Evolutionary conservation across 495 filamentous ascomycete species (phyloP).

Genomic region (Rhypophila decipiens): DNA sequence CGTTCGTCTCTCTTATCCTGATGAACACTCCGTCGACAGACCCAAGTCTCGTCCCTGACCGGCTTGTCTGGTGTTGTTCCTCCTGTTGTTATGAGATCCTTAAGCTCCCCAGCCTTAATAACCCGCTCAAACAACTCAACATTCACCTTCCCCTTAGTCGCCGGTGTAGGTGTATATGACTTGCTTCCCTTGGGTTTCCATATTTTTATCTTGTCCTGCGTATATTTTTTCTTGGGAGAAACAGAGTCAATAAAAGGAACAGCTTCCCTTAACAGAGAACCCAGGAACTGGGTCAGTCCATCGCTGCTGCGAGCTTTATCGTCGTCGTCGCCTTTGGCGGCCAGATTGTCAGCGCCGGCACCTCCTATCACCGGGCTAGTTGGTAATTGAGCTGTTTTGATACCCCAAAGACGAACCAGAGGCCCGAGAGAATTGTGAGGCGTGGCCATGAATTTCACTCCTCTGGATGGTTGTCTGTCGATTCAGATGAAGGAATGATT

Average conservation of each 20-base stretch:
- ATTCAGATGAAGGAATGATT: too few species aligned
- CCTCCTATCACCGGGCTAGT: too few species aligned
- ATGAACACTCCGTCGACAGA: slow-evolving; percentile 59
- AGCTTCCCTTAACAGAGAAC: slow-evolving; percentile 47
- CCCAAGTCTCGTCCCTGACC: slow-evolving; percentile 45
- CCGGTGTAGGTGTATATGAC: slow-evolving; percentile 16
- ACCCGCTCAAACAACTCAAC: not conserved
- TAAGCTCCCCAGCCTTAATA: not conserved
- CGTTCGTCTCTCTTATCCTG: slow-evolving; percentile 44
- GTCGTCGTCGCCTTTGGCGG: too few species aligned
- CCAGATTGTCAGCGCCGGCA: too few species aligned
- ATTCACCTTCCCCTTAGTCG: too few species aligned
- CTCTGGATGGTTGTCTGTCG: too few species aligned
- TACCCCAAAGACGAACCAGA: too few species aligned
- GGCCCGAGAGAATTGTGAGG: too few species aligned
- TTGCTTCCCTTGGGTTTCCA: slow-evolving; percentile 42
- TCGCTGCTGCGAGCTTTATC: too few species aligned
- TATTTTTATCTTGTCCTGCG: slow-evolving; percentile 7
- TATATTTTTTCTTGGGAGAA: not conserved
- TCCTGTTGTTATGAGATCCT: not conserved
- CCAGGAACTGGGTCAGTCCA: slow-evolving; percentile 31
- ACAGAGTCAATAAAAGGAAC: slow-evolving; percentile 45
- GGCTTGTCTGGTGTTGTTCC: slow-evolving; percentile 32
- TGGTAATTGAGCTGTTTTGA: too few species aligned
- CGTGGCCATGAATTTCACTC: too few species aligned